These are phyloP conservation scores for Stylosanthes scabra DNA, from an alignment of 331 rosid species.

Conservation along the genomic window DNA sequence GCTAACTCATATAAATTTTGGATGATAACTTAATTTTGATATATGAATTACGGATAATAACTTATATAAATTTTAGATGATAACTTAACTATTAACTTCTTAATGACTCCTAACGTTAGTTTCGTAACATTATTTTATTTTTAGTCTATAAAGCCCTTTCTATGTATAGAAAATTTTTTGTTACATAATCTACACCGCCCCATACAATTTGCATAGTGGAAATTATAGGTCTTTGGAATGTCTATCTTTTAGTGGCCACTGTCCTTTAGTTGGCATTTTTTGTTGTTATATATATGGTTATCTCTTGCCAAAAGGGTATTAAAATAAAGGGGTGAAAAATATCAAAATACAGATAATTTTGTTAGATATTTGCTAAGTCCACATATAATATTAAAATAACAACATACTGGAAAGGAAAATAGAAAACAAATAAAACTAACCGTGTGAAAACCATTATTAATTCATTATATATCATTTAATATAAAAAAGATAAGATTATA, in stretches of 20 bases:
- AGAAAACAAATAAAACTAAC: background rate
- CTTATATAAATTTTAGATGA: no score
- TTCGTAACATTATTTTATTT: no score
- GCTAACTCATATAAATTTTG: no score
- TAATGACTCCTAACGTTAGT: no score
- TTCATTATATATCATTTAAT: no score
- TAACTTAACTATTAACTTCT: no score
- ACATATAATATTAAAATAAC: no score
- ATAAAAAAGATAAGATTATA: no score
- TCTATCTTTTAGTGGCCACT: conserved; percentile 57
- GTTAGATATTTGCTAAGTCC: background rate
- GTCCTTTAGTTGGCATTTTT: conserved; percentile 46
- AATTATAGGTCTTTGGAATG: conserved; percentile 22
- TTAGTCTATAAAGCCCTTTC: conserved; percentile 1
- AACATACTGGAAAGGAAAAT: background rate
- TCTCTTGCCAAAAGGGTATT: conserved; percentile 30
- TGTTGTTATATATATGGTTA: conserved; percentile 7
- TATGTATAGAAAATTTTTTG: background rate
- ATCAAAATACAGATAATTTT: background rate
- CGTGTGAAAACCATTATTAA: no score
- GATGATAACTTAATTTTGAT: no score
- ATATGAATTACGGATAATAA: no score
- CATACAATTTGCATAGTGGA: conserved; percentile 51
- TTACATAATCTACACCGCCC: conserved; percentile 54
- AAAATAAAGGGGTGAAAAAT: background rate